Evolutionary conservation across 306 rosid species (phyloP).

Genomic region (Amphicarpaea edgeworthii): DNA sequence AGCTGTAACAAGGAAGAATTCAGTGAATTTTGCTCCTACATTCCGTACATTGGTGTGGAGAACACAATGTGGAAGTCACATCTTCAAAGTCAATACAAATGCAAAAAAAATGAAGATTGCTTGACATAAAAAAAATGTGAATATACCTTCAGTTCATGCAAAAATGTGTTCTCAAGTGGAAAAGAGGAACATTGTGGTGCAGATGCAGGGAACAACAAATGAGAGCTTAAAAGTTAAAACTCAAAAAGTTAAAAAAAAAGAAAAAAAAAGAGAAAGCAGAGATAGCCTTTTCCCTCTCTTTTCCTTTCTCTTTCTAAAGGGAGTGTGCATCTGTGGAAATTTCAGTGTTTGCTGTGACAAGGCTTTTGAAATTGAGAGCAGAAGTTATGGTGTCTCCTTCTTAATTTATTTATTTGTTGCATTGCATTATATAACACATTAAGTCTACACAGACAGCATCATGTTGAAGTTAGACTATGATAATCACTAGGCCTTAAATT

Average conservation of each 20-base stretch:
- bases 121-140: constrained; percentile 3
- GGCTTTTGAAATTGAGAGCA: constrained; percentile 47
- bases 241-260: no score
- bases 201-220: constrained; percentile 12
- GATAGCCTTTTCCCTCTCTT: constrained; percentile 23
- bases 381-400: constrained; percentile 76
- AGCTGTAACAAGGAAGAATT: neutral
- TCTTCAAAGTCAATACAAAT: constrained; percentile 38
- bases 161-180: constrained; percentile 32
- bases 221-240: constrained; percentile 25
- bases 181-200: constrained; percentile 21
- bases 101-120: neutral
- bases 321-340: constrained; percentile 36
- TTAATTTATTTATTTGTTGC: constrained; percentile 46
- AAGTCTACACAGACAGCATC: constrained; percentile 31
- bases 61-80: constrained; percentile 27
- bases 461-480: constrained; percentile 37
- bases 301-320: constrained; percentile 41
- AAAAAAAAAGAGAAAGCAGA: constrained; percentile 43
- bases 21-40: constrained; percentile 1
- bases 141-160: constrained; percentile 47
- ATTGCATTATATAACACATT: constrained; percentile 32
- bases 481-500: constrained; percentile 26
- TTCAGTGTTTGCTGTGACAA: constrained; percentile 6
- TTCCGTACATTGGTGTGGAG: constrained; percentile 22